Percentiles rank a stretch among this genome's conserved stretches.
phyloP scores from a whole-genome alignment of 2,329 filamentous ascomycete species.

The Fusarium falciforme region DNA sequence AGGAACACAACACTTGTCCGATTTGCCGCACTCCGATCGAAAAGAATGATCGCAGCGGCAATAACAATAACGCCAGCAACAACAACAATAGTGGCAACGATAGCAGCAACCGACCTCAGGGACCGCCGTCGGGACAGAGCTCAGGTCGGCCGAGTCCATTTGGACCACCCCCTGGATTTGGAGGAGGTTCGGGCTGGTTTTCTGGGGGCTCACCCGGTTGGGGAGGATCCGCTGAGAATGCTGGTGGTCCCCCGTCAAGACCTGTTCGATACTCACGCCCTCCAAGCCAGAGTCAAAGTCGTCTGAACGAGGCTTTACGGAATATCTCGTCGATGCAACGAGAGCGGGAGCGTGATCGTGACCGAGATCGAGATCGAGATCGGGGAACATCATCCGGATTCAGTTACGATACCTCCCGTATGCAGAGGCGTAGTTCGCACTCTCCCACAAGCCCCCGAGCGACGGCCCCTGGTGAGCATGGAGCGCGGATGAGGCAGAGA shows the following conservation, averaged over 20 bases:
- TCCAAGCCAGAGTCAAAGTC: slow-evolving; percentile 44
- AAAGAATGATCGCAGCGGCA: slow-evolving; percentile 42
- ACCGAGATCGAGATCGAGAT: slow-evolving; percentile 32
- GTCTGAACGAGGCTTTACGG: slow-evolving; percentile 47
- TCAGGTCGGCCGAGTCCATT: slow-evolving; percentile 21
- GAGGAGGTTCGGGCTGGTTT: slow-evolving; percentile 19
- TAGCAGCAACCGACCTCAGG: slow-evolving; percentile 24
- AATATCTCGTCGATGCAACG: slow-evolving; percentile 44
- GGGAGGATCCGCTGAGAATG: slow-evolving; percentile 5
- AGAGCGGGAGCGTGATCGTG: slow-evolving; percentile 43
- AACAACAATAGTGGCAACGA: background rate
- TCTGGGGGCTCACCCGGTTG: background rate
- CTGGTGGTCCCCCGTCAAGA: slow-evolving; percentile 18
- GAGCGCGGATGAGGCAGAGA: slow-evolving; percentile 51
- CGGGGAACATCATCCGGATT: slow-evolving; percentile 40
- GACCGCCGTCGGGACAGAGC: slow-evolving; percentile 16
- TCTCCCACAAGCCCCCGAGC: slow-evolving; percentile 53
- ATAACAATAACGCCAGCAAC: slow-evolving; percentile 27
- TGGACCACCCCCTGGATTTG: background rate
- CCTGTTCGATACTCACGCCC: slow-evolving; percentile 37
- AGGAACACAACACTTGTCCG: slow-evolving; percentile 92
- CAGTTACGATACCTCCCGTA: slow-evolving; percentile 49
- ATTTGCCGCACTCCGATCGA: slow-evolving; percentile 76
- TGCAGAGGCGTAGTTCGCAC: slow-evolving; percentile 53
- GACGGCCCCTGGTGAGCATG: slow-evolving; percentile 44